phyloP scores from a whole-genome alignment of 257 asterid species.

The Lycium barbarum region DNA sequence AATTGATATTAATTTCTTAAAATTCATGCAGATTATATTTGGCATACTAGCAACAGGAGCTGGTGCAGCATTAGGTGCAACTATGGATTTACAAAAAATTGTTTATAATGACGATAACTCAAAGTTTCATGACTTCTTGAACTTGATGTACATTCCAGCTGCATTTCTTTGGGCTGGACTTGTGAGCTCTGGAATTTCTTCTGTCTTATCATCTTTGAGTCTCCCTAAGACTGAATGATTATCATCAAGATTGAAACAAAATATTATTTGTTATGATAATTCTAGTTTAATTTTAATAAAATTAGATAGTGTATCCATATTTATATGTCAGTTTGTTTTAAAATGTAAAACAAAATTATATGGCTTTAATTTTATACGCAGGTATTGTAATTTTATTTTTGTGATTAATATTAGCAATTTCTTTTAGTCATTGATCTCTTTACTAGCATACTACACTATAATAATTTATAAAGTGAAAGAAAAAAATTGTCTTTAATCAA shows the following conservation, averaged over 20 bases:
- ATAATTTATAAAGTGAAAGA: too few relatives aligned
- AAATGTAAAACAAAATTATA: background rate
- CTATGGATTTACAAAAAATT: constrained; percentile 21
- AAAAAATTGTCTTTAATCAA: too few relatives aligned
- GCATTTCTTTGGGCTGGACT: constrained; percentile 27
- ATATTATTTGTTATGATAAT: background rate
- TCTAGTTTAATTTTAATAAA: background rate
- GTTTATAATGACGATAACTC: background rate
- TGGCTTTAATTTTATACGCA: background rate
- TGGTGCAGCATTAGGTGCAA: constrained; percentile 38
- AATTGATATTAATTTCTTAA: background rate
- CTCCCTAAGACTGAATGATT: background rate
- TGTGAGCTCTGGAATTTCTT: constrained; percentile 15
- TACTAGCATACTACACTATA: too few relatives aligned
- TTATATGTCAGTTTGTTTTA: background rate
- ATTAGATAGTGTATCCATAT: background rate
- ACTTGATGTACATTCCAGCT: constrained; percentile 26
- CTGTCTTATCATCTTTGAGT: constrained; percentile 27
- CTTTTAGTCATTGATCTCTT: background rate
- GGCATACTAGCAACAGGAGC: constrained; percentile 31
- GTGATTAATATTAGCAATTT: background rate
- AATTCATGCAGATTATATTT: constrained; percentile 17
- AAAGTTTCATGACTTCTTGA: constrained; percentile 2
- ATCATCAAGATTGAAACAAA: background rate
- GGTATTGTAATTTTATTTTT: background rate